Evolutionary conservation across 78 protist species (phyloP).

Genomic region (Chrysochromulina parva): DNA sequence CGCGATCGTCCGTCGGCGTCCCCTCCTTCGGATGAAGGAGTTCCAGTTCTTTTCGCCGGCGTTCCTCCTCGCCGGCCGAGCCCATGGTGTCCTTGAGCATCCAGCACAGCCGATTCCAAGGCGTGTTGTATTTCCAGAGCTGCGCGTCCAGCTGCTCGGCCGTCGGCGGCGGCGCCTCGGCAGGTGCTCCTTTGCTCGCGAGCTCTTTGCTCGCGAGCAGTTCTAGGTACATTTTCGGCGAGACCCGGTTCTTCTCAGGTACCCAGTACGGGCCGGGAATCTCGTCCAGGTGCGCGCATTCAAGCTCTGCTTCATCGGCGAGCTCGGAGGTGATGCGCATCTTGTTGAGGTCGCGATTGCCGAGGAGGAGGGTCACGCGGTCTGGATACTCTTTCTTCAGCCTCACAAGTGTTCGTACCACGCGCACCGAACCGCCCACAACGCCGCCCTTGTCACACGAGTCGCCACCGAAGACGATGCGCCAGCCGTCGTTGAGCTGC

Average conservation of each 20-base stretch:
- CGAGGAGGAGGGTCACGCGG: conserved; percentile 21
- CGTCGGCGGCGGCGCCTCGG: too few relatives aligned
- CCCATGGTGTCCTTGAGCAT: conserved; percentile 43
- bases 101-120: neutral
- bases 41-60: conserved; percentile 5
- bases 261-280: conserved; percentile 12
- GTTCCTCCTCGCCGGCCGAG: conserved; percentile 6
- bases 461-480: conserved; percentile 50
- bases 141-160: too few relatives aligned
- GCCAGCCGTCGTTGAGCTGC: neutral
- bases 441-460: conserved; percentile 37
- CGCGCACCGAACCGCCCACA: conserved; percentile 31
- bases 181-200: too few relatives aligned
- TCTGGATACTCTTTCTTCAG: conserved; percentile 33
- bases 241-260: neutral
- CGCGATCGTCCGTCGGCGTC: too few relatives aligned
- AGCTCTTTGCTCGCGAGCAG: too few relatives aligned
- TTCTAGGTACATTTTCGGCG: too few relatives aligned
- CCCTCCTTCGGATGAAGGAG: too few relatives aligned
- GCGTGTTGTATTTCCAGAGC: neutral
- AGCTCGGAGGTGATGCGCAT: conserved; percentile 2
- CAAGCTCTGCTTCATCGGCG: too few relatives aligned
- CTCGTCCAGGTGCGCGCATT: neutral
- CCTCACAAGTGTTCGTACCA: neutral
- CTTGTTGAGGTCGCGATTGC: conserved; percentile 59